Conservation (phyloP, 805 yeast species). For the Saturnispora besseyi region DNA sequence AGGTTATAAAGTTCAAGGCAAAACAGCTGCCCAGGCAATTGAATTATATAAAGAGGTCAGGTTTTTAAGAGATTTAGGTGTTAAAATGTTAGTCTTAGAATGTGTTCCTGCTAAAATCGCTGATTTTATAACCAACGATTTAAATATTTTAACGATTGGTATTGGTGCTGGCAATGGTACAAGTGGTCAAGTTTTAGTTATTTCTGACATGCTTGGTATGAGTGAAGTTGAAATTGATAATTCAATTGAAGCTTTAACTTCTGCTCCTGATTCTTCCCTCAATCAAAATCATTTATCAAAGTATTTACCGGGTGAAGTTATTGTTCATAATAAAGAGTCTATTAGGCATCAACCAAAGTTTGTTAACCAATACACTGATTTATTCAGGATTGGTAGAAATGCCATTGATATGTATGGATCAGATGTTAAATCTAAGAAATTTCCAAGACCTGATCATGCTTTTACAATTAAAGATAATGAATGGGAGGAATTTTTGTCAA, state of each 20-base stretch:
- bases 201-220: constrained; percentile 78
- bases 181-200: constrained; percentile 85
- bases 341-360: constrained; percentile 37
- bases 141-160: constrained; percentile 79
- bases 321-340: not conserved
- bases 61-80: constrained; percentile 67
- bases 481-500: constrained; percentile 33
- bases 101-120: constrained; percentile 79
- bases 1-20: constrained; percentile 86
- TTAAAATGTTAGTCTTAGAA: constrained; percentile 66
- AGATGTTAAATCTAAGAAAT: constrained; percentile 48
- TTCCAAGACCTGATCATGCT: constrained; percentile 60
- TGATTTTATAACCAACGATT: constrained; percentile 45
- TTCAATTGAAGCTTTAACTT: constrained; percentile 17
- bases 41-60: constrained; percentile 57
- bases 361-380: constrained; percentile 58
- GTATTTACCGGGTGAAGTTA: constrained; percentile 1
- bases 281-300: not conserved
- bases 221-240: constrained; percentile 37
- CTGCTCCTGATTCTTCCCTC: too few relatives aligned
- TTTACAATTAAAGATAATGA: constrained; percentile 64
- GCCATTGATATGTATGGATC: constrained; percentile 46
- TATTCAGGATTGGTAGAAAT: constrained; percentile 37
- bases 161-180: constrained; percentile 87
- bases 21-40: constrained; percentile 43